Evolutionary conservation across 73 alveolate species (phyloP).

Genomic region (Uronychia binucleata): DNA sequence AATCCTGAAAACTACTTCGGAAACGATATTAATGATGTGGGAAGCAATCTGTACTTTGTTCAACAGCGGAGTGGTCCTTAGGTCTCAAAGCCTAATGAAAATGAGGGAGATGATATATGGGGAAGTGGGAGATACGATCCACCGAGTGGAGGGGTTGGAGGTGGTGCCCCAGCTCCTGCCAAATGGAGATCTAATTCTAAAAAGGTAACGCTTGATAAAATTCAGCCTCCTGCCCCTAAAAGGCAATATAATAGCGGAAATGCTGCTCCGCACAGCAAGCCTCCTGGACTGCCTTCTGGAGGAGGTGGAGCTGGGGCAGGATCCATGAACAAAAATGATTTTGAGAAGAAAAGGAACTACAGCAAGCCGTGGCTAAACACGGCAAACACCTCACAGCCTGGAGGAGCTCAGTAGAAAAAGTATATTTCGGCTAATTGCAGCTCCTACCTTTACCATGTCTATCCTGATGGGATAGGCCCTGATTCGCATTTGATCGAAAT

Average conservation of each 20-base stretch:
- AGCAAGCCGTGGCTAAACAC: slow-evolving; percentile 66
- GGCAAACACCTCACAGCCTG: slow-evolving; percentile 14
- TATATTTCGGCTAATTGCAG: too few relatives aligned
- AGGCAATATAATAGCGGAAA: slow-evolving; percentile 48
- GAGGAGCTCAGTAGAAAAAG: slow-evolving; percentile 57
- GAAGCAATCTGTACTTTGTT: slow-evolving; percentile 27
- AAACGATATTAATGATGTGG: slow-evolving; percentile 28
- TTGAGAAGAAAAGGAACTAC: slow-evolving; percentile 53
- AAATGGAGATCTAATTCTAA: background rate
- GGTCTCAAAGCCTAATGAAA: slow-evolving; percentile 8
- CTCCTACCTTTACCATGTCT: slow-evolving; percentile 71
- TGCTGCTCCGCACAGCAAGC: slow-evolving; percentile 24
- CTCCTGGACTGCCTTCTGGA: slow-evolving; percentile 10
- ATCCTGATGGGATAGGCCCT: slow-evolving; percentile 96
- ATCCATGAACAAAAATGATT: slow-evolving; percentile 18
- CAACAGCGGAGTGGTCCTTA: slow-evolving; percentile 19
- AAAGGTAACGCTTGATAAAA: slow-evolving; percentile 26
- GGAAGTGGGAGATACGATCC: background rate
- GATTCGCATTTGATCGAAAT: slow-evolving; percentile 84
- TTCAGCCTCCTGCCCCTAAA: slow-evolving; percentile 21
- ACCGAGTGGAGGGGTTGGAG: slow-evolving; percentile 33
- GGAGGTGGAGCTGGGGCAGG: slow-evolving; percentile 74
- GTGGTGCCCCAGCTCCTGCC: slow-evolving; percentile 67
- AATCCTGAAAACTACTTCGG: slow-evolving; percentile 60
- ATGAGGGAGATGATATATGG: background rate